Conservation (phyloP, 257 asterid species). For the Primulina huaijiensis region DNA sequence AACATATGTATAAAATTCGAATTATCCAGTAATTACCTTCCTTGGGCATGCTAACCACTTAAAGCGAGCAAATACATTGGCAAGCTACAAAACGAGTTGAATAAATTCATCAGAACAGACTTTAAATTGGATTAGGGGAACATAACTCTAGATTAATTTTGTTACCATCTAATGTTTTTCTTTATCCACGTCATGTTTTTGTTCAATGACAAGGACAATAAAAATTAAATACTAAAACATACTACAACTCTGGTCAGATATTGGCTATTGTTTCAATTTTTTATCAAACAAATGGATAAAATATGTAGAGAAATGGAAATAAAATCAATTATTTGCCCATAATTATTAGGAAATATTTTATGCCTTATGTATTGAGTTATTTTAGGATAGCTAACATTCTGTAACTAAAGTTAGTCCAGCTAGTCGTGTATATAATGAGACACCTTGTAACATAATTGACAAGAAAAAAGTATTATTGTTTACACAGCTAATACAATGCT, state of each 20-base stretch:
- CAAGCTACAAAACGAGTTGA: background rate
- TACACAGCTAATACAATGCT: too few relatives aligned
- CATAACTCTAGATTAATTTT: background rate
- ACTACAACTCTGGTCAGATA: background rate
- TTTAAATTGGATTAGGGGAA: too few relatives aligned
- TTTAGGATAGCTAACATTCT: too few relatives aligned
- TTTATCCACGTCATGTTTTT: background rate
- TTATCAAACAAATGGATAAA: background rate
- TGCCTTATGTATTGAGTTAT: too few relatives aligned
- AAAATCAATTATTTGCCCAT: too few relatives aligned
- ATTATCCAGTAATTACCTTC: background rate
- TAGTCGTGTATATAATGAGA: too few relatives aligned
- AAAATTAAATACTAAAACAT: background rate
- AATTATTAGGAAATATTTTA: too few relatives aligned
- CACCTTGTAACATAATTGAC: too few relatives aligned
- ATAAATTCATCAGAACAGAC: background rate
- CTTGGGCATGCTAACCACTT: constrained; percentile 6
- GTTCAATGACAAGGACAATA: background rate
- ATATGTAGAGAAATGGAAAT: too few relatives aligned
- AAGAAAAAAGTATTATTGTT: too few relatives aligned
- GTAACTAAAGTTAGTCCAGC: too few relatives aligned
- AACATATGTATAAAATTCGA: background rate
- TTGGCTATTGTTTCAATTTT: background rate
- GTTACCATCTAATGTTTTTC: background rate
- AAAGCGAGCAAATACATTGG: background rate